A percentile compares a stretch with the other conserved stretches of the same genome.
Evolutionary conservation across 768 basidiomycete species (phyloP).

Genomic region (Collybia sp.): DNA sequence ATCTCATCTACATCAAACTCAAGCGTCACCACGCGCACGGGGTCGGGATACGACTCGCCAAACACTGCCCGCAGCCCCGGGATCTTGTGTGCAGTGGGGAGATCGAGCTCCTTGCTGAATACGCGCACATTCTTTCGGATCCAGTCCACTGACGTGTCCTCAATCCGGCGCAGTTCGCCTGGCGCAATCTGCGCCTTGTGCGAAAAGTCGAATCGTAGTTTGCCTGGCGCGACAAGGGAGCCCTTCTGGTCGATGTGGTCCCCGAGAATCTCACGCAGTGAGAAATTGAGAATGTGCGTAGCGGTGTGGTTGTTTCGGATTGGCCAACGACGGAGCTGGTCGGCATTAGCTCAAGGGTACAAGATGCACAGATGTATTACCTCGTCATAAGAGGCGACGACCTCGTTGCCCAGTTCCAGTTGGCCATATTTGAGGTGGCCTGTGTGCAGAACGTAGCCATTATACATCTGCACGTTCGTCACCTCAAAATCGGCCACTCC

Average conservation of each 20-base stretch:
- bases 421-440: constrained; percentile 88
- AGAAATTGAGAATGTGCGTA: constrained; percentile 96
- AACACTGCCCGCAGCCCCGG: constrained; percentile 96
- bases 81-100: constrained; percentile 77
- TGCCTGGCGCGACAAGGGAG: constrained; percentile 92
- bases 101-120: constrained; percentile 79
- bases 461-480: constrained; percentile 88
- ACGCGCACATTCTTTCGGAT: constrained; percentile 87
- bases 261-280: constrained; percentile 88
- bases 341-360: not conserved
- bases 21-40: constrained; percentile 90
- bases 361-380: constrained; percentile 28
- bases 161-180: constrained; percentile 77
- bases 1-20: constrained; percentile 89
- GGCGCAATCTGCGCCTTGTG: constrained; percentile 86
- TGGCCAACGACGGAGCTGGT: constrained; percentile 87
- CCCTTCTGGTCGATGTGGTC: constrained; percentile 99
- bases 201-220: constrained; percentile 97
- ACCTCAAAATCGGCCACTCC: constrained; percentile 92
- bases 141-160: constrained; percentile 82
- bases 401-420: constrained; percentile 71
- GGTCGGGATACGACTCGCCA: constrained; percentile 96
- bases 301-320: constrained; percentile 97
- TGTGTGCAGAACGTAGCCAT: constrained; percentile 93
- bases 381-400: constrained; percentile 92